phyloP scores from a whole-genome alignment of 164 flowering plant genomes.

The Piper longum region DNA sequence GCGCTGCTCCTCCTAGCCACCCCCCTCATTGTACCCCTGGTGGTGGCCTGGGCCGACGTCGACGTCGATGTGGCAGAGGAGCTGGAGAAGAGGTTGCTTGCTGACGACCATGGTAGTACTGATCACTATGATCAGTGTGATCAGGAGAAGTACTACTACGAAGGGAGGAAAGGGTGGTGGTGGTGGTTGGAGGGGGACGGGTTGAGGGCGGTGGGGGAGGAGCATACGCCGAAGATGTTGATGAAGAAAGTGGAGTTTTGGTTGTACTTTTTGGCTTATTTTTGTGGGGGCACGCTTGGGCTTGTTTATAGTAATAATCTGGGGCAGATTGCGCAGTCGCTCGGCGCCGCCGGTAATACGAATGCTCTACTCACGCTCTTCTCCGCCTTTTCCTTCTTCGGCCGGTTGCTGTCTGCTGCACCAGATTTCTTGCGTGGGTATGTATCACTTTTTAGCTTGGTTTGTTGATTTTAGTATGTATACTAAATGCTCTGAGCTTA shows the following conservation, averaged over 20 bases:
- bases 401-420: constrained; percentile 77
- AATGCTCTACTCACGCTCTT: constrained; percentile 53
- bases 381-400: constrained; percentile 91
- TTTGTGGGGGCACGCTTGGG: constrained; percentile 97
- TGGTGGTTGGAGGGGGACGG: constrained; percentile 24
- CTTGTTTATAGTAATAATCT: constrained; percentile 86
- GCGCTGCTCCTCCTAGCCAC: constrained; percentile 52
- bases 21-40: constrained; percentile 63
- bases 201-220: constrained; percentile 68
- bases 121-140: constrained; percentile 1
- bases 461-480: too few species aligned
- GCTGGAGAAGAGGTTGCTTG: constrained; percentile 49
- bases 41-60: constrained; percentile 42
- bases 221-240: constrained; percentile 43
- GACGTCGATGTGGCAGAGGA: constrained; percentile 68
- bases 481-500: too few species aligned
- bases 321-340: constrained; percentile 87
- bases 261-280: constrained; percentile 72
- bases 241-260: constrained; percentile 68
- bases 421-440: constrained; percentile 84
- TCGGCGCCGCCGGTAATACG: constrained; percentile 35
- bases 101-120: constrained; percentile 4
- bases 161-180: constrained; percentile 1
- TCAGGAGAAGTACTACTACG: neutral
- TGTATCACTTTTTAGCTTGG: constrained; percentile 10